Evolutionary conservation across 305 asterid species (phyloP).

Genomic region (Solanum hybrid): DNA sequence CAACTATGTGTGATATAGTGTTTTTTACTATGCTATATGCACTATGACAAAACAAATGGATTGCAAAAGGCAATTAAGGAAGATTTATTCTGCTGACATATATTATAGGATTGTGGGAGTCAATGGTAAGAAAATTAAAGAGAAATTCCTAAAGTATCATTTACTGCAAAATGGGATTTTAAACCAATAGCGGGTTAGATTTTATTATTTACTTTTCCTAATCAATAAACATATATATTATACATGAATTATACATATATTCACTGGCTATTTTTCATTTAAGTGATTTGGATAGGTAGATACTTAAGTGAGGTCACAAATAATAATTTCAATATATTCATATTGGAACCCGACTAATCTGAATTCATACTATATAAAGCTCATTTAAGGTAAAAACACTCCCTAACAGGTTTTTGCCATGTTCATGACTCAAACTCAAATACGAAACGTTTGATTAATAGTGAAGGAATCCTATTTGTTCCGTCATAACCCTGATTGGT

Average conservation of each 20-base stretch:
- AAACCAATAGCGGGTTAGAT: neutral
- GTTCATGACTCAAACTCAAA: neutral
- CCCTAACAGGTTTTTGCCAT: neutral
- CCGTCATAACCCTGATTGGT: neutral
- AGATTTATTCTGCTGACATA: neutral
- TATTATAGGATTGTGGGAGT: neutral
- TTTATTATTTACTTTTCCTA: neutral
- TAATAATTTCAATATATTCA: neutral
- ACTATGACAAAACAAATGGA: neutral
- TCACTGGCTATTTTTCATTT: neutral
- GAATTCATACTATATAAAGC: neutral
- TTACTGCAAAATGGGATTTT: neutral
- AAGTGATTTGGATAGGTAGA: neutral
- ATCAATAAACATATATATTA: neutral
- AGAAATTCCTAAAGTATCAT: neutral
- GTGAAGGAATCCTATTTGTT: accelerated
- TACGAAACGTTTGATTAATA: neutral
- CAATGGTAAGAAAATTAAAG: neutral
- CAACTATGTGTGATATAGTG: neutral
- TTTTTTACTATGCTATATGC: neutral
- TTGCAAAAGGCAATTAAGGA: neutral
- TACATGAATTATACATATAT: neutral
- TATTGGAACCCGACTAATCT: neutral
- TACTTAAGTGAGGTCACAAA: neutral
- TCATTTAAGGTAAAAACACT: neutral